A percentile compares a stretch with the other conserved stretches of the same genome.
Evolutionary conservation across 441 rosid genomes (phyloP).

Genomic region (Gossypium schwendimanii): DNA sequence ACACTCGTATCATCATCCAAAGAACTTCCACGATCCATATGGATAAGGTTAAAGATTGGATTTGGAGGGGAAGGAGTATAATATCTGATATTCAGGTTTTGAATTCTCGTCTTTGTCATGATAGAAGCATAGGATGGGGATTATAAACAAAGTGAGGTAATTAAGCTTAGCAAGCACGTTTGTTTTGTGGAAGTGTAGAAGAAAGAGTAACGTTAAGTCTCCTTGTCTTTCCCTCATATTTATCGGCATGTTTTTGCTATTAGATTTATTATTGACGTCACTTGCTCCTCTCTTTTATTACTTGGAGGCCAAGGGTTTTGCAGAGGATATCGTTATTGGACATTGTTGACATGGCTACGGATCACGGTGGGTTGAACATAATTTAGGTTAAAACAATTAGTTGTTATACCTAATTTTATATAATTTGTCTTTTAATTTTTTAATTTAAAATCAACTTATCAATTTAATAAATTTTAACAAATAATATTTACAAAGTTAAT

Average conservation of each 20-base stretch:
- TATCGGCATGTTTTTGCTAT: constrained; percentile 16
- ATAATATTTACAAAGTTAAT: too few species aligned
- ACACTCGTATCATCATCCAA: constrained; percentile 43
- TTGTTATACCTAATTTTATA: too few species aligned
- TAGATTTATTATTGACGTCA: neutral
- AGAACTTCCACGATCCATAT: constrained; percentile 29
- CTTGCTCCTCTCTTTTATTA: neutral
- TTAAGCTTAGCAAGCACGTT: constrained; percentile 44
- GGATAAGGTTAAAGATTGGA: neutral
- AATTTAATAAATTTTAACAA: too few species aligned
- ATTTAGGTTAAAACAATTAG: too few species aligned
- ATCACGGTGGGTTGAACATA: too few species aligned
- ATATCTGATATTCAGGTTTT: neutral
- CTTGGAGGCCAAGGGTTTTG: constrained; percentile 23
- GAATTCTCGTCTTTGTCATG: neutral
- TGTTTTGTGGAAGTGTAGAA: constrained; percentile 33
- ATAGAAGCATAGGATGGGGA: neutral
- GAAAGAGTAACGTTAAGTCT: constrained; percentile 34
- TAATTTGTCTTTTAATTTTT: too few species aligned
- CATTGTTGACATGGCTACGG: too few species aligned
- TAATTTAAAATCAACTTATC: too few species aligned
- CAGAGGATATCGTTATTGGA: too few species aligned
- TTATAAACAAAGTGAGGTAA: constrained; percentile 15
- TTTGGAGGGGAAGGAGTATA: neutral
- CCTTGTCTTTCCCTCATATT: constrained; percentile 19